A percentile compares a stretch with the other conserved stretches of the same genome.
Conservation (phyloP, 192 early-diverging fungal genomes). For the Coemansia sp. region DNA sequence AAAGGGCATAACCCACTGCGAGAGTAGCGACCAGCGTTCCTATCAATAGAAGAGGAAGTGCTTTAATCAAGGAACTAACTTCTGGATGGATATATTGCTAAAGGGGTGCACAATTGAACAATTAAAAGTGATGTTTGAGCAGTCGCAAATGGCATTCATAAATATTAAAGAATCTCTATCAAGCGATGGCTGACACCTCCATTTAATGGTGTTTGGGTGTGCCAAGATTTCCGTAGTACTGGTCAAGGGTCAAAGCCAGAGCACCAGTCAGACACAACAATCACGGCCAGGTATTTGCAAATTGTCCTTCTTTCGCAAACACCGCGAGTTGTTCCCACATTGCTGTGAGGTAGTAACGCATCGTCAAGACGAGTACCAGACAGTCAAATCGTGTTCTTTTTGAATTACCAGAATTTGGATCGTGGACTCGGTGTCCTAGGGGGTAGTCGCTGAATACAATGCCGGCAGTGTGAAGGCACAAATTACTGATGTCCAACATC, state of each 20-base stretch:
- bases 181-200: constrained; percentile 35
- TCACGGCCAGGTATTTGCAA: constrained; percentile 40
- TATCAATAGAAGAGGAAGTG: no score
- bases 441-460: neutral
- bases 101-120: constrained; percentile 17
- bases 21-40: no score
- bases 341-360: constrained; percentile 13
- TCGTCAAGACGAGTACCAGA: constrained; percentile 31
- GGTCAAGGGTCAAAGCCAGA: constrained; percentile 54
- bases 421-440: constrained; percentile 25
- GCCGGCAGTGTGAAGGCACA: no score
- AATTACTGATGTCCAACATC: neutral
- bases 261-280: constrained; percentile 36
- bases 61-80: no score
- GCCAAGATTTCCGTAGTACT: constrained; percentile 37
- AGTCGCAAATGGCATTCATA: constrained; percentile 21
- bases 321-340: neutral
- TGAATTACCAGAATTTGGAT: constrained; percentile 10
- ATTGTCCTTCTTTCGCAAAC: constrained; percentile 20
- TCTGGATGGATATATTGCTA: no score
- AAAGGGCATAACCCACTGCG: no score
- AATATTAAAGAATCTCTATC: neutral
- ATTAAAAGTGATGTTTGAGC: constrained; percentile 28
- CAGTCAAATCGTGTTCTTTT: constrained; percentile 21
- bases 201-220: constrained; percentile 41